Evolutionary conservation across 2,329 filamentous ascomycete species (phyloP).

Genomic region (Cryphonectria naterciae): DNA sequence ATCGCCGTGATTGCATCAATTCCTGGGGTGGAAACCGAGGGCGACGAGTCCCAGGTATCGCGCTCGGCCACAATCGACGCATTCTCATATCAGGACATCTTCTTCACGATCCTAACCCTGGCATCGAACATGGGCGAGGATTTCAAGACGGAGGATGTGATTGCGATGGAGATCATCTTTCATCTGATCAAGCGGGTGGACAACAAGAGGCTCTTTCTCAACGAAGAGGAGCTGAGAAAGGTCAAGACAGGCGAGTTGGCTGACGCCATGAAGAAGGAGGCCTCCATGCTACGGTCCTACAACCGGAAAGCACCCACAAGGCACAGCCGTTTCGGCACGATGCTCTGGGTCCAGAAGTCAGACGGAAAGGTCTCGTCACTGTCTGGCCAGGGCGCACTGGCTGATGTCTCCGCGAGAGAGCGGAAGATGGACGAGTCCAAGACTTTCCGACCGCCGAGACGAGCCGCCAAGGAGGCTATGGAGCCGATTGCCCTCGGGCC

Average conservation of each 20-base stretch:
- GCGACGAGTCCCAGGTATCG: conserved; percentile 88
- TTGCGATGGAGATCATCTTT: conserved; percentile 90
- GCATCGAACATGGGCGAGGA: conserved; percentile 94
- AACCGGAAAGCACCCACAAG: conserved; percentile 79
- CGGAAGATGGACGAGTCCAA: conserved; percentile 91
- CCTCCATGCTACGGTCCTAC: conserved; percentile 77
- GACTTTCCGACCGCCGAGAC: conserved; percentile 82
- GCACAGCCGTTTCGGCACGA: conserved; percentile 93
- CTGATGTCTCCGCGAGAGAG: conserved; percentile 72
- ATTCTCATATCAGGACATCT: conserved; percentile 88
- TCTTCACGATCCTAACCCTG: conserved; percentile 81
- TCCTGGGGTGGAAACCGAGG: conserved; percentile 73
- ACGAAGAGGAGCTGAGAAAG: conserved; percentile 70
- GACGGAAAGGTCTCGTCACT: conserved; percentile 84
- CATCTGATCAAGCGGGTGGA: conserved; percentile 91
- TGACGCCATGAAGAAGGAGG: conserved; percentile 78
- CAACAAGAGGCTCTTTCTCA: conserved; percentile 81
- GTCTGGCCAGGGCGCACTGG: conserved; percentile 84
- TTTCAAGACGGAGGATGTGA: conserved; percentile 84
- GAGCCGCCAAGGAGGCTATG: conserved; percentile 62
- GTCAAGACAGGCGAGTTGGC: conserved; percentile 75
- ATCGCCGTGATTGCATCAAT: conserved; percentile 82
- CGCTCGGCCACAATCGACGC: conserved; percentile 86
- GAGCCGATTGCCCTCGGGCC: conserved; percentile 77
- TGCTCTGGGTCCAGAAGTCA: conserved; percentile 93